phyloP scores from a whole-genome alignment of 2,329 filamentous ascomycete genomes.

The Botrytis cinerea region DNA sequence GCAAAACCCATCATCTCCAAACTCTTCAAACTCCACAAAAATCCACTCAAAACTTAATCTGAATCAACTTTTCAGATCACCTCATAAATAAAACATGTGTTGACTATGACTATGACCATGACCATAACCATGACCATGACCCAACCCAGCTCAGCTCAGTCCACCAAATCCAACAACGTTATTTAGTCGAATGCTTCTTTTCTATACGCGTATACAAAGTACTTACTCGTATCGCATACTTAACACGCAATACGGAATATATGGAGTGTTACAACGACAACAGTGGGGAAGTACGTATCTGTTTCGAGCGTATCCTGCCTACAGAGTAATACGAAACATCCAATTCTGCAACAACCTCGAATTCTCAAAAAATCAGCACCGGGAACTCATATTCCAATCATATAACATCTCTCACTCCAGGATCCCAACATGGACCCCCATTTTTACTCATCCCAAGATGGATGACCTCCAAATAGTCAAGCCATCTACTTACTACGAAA shows the following conservation, averaged over 20 bases:
- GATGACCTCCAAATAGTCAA: neutral
- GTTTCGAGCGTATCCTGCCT: too few relatives aligned
- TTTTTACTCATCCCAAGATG: neutral
- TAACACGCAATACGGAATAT: neutral
- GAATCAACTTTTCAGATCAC: constrained; percentile 15
- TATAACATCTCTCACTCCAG: neutral
- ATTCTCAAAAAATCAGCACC: neutral
- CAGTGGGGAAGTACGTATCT: too few relatives aligned
- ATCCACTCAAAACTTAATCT: constrained; percentile 4
- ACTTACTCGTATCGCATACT: neutral
- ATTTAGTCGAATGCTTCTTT: neutral
- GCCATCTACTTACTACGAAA: neutral
- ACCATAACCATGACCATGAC: too few relatives aligned
- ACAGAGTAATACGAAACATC: neutral
- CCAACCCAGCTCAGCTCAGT: neutral
- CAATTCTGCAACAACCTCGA: neutral
- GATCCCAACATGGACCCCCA: neutral
- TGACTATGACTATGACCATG: neutral
- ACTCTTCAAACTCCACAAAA: neutral
- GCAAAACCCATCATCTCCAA: neutral
- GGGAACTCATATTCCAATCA: neutral
- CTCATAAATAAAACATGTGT: constrained; percentile 7
- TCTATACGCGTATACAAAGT: neutral
- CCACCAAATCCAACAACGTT: neutral
- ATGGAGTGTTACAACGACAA: neutral